phyloP scores from a whole-genome alignment of 2,329 filamentous ascomycete genomes.

The Phyllosticta paracitricarpa region DNA sequence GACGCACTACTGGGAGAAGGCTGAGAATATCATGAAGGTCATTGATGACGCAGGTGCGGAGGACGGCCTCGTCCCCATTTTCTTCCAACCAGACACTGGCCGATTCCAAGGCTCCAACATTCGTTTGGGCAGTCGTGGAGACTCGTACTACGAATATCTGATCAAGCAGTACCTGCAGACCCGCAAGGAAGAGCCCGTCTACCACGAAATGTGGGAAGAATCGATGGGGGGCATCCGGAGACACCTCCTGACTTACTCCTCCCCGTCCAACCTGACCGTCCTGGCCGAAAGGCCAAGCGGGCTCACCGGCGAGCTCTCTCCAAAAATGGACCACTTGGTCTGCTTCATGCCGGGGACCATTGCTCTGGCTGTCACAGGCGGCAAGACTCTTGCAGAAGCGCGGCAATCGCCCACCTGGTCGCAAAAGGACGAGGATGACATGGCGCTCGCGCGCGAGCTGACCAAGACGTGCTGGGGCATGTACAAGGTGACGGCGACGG shows the following conservation, averaged over 20 bases:
- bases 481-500: slow-evolving; percentile 83
- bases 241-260: slow-evolving; percentile 82
- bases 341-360: slow-evolving; percentile 98
- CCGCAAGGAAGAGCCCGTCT: slow-evolving; percentile 72
- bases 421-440: slow-evolving; percentile 72
- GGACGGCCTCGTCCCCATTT: slow-evolving; percentile 87
- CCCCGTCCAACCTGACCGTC: slow-evolving; percentile 71
- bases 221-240: slow-evolving; percentile 77
- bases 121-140: slow-evolving; percentile 82
- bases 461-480: slow-evolving; percentile 98
- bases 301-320: slow-evolving; percentile 53
- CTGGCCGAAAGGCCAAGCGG: slow-evolving; percentile 77
- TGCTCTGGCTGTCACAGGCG: slow-evolving; percentile 75
- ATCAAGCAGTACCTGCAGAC: slow-evolving; percentile 98
- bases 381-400: slow-evolving; percentile 64
- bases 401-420: slow-evolving; percentile 62
- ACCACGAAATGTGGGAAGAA: slow-evolving; percentile 89
- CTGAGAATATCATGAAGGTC: slow-evolving; percentile 83
- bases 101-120: slow-evolving; percentile 77
- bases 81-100: slow-evolving; percentile 69
- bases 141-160: slow-evolving; percentile 98
- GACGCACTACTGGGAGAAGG: slow-evolving; percentile 81
- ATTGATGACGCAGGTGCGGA: slow-evolving; percentile 70
- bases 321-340: slow-evolving; percentile 97
- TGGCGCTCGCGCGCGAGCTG: slow-evolving; percentile 76